Conservation (phyloP, 306 rosid species). For the Comarum palustre region DNA sequence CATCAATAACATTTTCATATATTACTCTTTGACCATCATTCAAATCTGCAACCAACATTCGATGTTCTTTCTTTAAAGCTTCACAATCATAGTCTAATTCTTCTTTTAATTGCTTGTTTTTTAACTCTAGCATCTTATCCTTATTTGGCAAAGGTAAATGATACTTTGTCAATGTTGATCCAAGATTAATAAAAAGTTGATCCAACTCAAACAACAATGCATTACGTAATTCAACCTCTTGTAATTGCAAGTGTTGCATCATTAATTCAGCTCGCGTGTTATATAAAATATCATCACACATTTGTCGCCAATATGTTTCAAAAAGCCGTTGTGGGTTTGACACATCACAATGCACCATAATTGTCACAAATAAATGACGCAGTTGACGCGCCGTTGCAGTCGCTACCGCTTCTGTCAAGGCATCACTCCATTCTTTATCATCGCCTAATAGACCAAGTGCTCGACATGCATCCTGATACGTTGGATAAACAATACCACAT, state of each 20-base stretch:
- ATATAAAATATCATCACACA: not conserved
- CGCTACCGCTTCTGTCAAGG: not conserved
- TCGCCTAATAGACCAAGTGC: not conserved
- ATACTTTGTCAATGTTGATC: not conserved
- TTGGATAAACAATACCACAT: not conserved
- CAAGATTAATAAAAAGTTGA: not conserved
- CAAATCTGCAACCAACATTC: not conserved
- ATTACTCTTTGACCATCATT: not conserved
- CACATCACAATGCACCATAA: not conserved
- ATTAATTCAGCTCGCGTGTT: too few species aligned
- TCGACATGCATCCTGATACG: not conserved
- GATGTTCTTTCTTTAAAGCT: not conserved
- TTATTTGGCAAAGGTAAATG: not conserved
- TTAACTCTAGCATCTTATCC: not conserved
- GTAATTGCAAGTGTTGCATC: not conserved
- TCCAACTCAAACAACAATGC: not conserved
- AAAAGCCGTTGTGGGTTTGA: not conserved
- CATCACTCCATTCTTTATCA: constrained; percentile 6
- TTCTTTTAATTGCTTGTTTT: not conserved
- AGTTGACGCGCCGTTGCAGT: not conserved
- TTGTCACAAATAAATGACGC: not conserved
- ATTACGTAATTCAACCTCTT: not conserved
- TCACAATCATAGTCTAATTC: not conserved
- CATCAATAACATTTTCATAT: too few species aligned
- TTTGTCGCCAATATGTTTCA: not conserved